Evolutionary conservation across 2,329 filamentous ascomycete species (phyloP), one percentile per base, ranked within the genome.

Genomic region (Ceratocystiopsis brevicomis): DNA sequence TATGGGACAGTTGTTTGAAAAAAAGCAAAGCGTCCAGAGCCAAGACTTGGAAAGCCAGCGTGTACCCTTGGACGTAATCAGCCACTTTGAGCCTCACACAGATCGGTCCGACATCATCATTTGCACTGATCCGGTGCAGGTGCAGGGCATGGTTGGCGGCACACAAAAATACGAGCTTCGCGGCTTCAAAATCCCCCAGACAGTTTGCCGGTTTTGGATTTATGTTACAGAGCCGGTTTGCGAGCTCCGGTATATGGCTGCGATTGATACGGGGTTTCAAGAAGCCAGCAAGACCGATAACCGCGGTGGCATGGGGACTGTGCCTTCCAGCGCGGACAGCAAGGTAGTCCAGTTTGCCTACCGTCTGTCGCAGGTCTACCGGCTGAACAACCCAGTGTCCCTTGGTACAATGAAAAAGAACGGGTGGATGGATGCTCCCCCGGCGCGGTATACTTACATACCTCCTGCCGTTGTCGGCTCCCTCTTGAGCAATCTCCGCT

Each of bases 161-260:
- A 59, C 56, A 3, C 68, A 69, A 44, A 62, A 72, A 44, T 66
- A 76, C 51, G 63, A 78, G 42, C 69, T 71, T 46, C 63, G 74
- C 38, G 57, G 60, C 15, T 77, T 71, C 58, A 66, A 62, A 40
- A 65, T 80, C 18, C 71, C 73, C 2, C 53, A 59, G 3, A 61
- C 65, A 15, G 69, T 77, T 6, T 61, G 57, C 16, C 71, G 76
- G n/a, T 63, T 78, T 50, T 81, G 76, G 76, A 61, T 80, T 15
- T 75, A 76, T 49, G 62, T 64, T 15, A 71, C 61, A 15, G 57
- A 52, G 32, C 68, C 63, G 1, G 52, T 56, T 11, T 61, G 57
- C n/a, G 57, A 68, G 44, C 55, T 80, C 10, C 66, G 61, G 42
- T 77, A 78, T 52, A 74, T 79, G 65, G 73, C 71, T 14, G 63